phyloP scores from a whole-genome alignment of 495 filamentous ascomycete genomes.

The Endocarpon pusillum region DNA sequence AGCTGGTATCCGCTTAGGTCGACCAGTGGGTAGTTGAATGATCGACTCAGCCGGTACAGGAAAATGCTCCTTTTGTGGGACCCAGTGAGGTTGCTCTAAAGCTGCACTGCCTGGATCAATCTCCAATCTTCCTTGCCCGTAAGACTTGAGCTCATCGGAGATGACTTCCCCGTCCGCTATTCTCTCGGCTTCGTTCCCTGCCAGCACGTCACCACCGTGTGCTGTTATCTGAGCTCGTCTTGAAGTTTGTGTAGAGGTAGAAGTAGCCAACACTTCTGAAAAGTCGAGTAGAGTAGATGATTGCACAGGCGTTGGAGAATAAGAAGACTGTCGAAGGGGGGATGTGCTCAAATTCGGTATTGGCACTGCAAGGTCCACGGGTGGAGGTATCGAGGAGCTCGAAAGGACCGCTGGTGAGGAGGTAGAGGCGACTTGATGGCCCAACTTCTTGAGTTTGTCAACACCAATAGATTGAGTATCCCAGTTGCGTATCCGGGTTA shows the following conservation, averaged over 20 bases:
- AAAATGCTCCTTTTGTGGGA: conserved; percentile 52
- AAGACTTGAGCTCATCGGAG: conserved; percentile 16
- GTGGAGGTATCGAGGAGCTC: conserved; percentile 2
- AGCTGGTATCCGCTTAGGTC: conserved; percentile 48
- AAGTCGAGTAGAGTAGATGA: neutral
- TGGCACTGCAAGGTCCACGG: conserved; percentile 2
- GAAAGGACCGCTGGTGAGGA: neutral
- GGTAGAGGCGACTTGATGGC: conserved; percentile 7
- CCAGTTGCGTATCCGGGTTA: conserved; percentile 19
- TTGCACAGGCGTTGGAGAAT: neutral
- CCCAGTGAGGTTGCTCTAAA: conserved; percentile 42
- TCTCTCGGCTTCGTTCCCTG: no score
- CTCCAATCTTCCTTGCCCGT: conserved; percentile 27
- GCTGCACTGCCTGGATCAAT: conserved; percentile 20
- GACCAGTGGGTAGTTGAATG: conserved; percentile 58
- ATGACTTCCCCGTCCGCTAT: conserved; percentile 8
- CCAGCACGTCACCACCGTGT: no score
- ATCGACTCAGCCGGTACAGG: conserved; percentile 50
- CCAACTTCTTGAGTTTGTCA: conserved; percentile 16
- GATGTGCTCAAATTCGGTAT: conserved; percentile 4
- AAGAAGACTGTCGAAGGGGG: neutral
- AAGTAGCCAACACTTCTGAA: neutral
- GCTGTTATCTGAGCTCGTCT: neutral
- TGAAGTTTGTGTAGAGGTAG: neutral
- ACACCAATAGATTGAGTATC: conserved; percentile 15